Conservation (phyloP, 495 filamentous ascomycete genomes). For the Aspergillus bridgeri region DNA sequence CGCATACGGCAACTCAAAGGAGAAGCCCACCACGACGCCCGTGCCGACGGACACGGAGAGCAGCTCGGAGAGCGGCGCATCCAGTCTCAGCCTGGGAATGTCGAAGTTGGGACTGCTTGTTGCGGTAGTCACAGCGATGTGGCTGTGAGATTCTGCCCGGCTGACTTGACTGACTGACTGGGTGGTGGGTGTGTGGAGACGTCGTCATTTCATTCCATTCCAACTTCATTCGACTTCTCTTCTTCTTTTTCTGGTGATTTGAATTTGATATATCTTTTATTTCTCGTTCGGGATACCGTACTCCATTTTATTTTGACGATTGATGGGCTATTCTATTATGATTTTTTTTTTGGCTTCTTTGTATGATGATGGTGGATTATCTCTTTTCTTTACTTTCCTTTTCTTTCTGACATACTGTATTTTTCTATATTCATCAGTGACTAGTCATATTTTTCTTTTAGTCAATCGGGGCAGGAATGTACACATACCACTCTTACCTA, state of each 20-base stretch:
- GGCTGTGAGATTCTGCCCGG: background rate
- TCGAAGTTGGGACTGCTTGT: background rate
- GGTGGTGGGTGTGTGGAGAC: background rate
- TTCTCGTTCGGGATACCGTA: conserved; percentile 2
- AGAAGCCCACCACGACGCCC: conserved; percentile 13
- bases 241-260: background rate
- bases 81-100: background rate
- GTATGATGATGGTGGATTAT: background rate
- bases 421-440: background rate
- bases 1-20: conserved; percentile 12
- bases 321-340: background rate
- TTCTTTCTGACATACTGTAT: background rate
- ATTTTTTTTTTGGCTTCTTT: background rate
- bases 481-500: too few relatives aligned
- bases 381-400: background rate
- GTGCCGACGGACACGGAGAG: conserved; percentile 13
- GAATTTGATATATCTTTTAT: background rate
- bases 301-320: conserved; percentile 1
- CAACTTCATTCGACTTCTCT: conserved; percentile 1
- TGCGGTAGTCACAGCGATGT: background rate
- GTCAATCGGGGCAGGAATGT: too few relatives aligned
- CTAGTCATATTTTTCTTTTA: too few relatives aligned
- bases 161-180: background rate
- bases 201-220: background rate
- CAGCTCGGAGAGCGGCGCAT: background rate